Base-by-base conservation (phyloP, 1,284 basidiomycete genomes). In the Fomitopsis betulina region DNA sequence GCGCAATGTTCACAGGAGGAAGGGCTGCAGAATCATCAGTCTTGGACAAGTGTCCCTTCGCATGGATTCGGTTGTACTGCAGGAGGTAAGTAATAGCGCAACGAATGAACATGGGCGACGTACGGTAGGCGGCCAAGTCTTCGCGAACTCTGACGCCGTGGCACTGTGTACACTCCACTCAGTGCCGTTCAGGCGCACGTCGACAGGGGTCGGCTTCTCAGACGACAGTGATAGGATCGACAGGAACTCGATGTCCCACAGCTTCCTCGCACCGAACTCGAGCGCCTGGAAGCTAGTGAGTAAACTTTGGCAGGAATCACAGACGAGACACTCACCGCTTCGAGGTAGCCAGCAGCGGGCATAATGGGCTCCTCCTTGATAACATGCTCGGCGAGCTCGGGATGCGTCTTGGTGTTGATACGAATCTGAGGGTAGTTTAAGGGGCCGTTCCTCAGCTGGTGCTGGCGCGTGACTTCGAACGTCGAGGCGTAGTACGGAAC, bases 271-370 rank as follows among this genome's bases (percentile, higher is more conserved):
- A 4, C 70, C 70, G 50, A 64, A 63, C 53, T 71, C 63, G 19
- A 66, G 50, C 38, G 62, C 60, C 61, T 60, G 35, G 39, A 9
- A 30, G 8, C 33, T n/a, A 15, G 54, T 49, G 50, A 57, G 50
- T 17, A 19, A 39, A n/a, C 2, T 10, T 17, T 21, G 12, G 45
- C 12, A 2, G 12, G 13, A 7, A 42, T 3, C 6, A 51, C n/a
- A 19, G 10, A 32, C 1, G 23, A 37, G 21, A 37, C 9, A 38
- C 64, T 23, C 59, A 78, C 78, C 73, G 77, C 75, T 58, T 79
- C 79, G 3, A 79, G 56, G 57, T 69, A 79, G 3, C 75, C 79
- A 15, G 77, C 69, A 1, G 76, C 77, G 1, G 79, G 77, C 70
- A 80, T 73, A 56, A 79, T 78, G 0, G 77, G 72, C 53, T 78